A percentile compares a stretch with the other conserved stretches of the same genome.
These are phyloP conservation scores for Filobasidium uniguttulatum DNA, from an alignment of 1,284 basidiomycete genomes.

Conservation along the genomic window DNA sequence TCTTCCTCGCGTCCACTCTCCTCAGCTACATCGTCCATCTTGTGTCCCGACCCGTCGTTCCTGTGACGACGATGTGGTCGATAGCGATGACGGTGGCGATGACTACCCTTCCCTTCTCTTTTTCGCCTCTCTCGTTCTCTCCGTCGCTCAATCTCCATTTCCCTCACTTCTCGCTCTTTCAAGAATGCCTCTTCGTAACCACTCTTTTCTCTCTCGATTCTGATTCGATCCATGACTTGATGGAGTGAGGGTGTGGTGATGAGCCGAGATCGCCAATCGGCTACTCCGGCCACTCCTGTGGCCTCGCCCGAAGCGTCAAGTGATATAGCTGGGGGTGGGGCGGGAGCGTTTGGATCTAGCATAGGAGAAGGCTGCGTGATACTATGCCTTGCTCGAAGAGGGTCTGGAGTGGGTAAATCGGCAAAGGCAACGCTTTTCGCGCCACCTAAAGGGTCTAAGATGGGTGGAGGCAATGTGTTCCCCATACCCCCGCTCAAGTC, in stretches of 20 bases:
- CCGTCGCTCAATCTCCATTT: slow-evolving; percentile 1
- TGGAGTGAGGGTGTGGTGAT: slow-evolving; percentile 10
- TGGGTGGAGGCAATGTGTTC: neutral
- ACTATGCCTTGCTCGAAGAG: neutral
- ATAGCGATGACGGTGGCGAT: neutral
- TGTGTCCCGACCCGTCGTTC: too few species aligned
- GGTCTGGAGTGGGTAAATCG: neutral
- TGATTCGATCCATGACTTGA: slow-evolving; percentile 6
- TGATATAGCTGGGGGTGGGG: neutral
- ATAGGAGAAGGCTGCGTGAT: neutral
- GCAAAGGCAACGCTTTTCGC: slow-evolving; percentile 4
- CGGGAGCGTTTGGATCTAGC: neutral
- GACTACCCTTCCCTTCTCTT: neutral
- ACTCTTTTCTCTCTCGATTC: slow-evolving; percentile 6
- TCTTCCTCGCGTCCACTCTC: too few species aligned
- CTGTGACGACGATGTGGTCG: too few species aligned
- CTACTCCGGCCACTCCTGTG: neutral
- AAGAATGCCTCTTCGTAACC: slow-evolving; percentile 8
- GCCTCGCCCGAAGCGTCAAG: neutral
- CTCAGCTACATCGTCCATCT: too few species aligned
- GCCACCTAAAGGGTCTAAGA: too few species aligned
- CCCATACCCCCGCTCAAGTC: slow-evolving; percentile 1
- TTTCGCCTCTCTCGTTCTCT: neutral
- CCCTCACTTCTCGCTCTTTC: slow-evolving; percentile 6
- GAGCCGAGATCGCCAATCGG: slow-evolving; percentile 5